Percentiles rank a stretch among this genome's conserved stretches.
phyloP scores from a whole-genome alignment of 768 basidiomycete genomes.

The Termitomyces sp. region DNA sequence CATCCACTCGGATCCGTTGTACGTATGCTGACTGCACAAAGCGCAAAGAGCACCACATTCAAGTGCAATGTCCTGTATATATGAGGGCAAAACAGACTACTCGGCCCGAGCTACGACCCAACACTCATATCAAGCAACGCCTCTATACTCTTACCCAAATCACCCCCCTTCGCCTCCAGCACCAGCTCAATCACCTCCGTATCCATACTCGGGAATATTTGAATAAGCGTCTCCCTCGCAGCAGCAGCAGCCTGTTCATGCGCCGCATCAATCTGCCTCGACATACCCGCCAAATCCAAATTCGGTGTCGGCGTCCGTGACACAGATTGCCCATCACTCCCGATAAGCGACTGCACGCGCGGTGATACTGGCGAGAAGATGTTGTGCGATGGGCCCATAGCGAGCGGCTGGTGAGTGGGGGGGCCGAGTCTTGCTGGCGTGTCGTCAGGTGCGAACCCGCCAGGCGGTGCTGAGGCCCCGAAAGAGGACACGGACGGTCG shows the following conservation, averaged over 20 bases:
- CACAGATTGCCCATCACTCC: conserved; percentile 30
- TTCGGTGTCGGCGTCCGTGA: conserved; percentile 67
- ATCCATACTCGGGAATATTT: conserved; percentile 87
- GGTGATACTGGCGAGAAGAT: conserved; percentile 30
- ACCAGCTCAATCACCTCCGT: conserved; percentile 84
- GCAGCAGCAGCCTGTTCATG: conserved; percentile 70
- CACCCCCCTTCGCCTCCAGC: conserved; percentile 82
- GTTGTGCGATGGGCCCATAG: conserved; percentile 44
- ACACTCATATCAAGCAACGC: conserved; percentile 70
- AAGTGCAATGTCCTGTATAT: background rate
- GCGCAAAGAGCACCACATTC: background rate
- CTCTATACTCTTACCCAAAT: conserved; percentile 88
- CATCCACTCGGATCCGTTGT: background rate
- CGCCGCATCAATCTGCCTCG: conserved; percentile 73
- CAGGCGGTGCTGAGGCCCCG: conserved; percentile 21
- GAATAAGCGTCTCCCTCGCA: conserved; percentile 68
- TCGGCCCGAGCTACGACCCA: conserved; percentile 21
- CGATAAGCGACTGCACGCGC: conserved; percentile 35
- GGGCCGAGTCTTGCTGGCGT: conserved; percentile 45
- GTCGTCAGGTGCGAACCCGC: conserved; percentile 35
- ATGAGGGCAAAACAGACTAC: background rate
- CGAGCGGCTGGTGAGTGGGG: conserved; percentile 41
- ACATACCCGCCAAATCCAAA: conserved; percentile 63
- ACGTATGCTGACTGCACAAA: background rate
- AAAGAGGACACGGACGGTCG: conserved; percentile 42